Evolutionary conservation across 306 rosid species (phyloP), one percentile per base, ranked within the genome.

Genomic region (Astragalus membranaceus): DNA sequence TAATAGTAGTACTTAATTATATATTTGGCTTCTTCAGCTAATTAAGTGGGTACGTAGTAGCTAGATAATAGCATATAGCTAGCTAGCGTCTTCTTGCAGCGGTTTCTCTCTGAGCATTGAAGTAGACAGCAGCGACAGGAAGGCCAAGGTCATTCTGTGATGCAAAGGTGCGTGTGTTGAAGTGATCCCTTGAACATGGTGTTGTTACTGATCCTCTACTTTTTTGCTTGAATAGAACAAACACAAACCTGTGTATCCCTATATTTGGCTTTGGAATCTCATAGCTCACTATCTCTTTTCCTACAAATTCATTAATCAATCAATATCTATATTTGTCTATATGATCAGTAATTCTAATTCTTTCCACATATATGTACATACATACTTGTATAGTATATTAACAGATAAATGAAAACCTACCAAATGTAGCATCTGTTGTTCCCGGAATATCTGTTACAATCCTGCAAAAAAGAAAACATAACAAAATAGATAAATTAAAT

Each of bases 221-320:
- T 43, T 75, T 89, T 79, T 95, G 99, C 79, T 80, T 87, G 90
- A 86, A 95, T 60, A 95, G 78, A 60, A 85, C 88, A 83, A 95
- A 95, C 84, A 95, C 97, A 76, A 89, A 95, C 95, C 99, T 91
- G 74, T 95, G 99, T 32, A 95, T 95, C 53, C 99, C 99, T 33
- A 95, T 91, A 37, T 84, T 86, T 1, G 99, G 99, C 81, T 65
- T 86, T 60, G 99, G 99, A 30, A 78, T 87, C 84, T 95, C 99
- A 70, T 88, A 91, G 86, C 87, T 91, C 83, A 91, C 84, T 53
- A 69, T 55, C 61, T 95, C 99, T 69, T 79, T 87, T 42, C 99
- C 99, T 94, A 51, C 43, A 66, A 11, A 53, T n/a, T n/a, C n/a
- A n/a, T n/a, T n/a, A n/a, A n/a, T 46, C 51, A 55, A 39, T 5